Percentiles rank a stretch among this genome's conserved stretches.
Conservation (phyloP, 768 basidiomycete genomes). For the Clavaria fumosa region DNA sequence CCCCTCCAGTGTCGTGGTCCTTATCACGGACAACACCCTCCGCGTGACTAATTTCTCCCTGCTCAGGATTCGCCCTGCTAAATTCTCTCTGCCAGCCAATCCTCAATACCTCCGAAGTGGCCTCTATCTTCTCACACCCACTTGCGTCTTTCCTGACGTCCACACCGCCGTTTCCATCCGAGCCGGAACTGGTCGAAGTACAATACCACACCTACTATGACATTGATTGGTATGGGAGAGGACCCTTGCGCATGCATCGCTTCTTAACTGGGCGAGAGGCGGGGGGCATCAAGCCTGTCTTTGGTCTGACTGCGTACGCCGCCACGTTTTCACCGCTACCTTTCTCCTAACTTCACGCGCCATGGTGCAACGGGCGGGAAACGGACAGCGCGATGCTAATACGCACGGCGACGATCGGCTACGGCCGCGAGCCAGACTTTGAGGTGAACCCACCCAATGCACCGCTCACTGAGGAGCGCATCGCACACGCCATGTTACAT, state of each 20-base stretch:
- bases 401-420: conserved; percentile 28
- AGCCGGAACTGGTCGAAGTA: conserved; percentile 37
- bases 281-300: conserved; percentile 78
- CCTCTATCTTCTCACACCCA: conserved; percentile 75
- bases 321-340: conserved; percentile 2
- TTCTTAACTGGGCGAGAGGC: conserved; percentile 82
- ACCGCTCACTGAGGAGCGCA: conserved; percentile 22
- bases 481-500: conserved; percentile 28
- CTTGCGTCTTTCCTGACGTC: conserved; percentile 55
- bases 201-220: conserved; percentile 57
- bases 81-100: conserved; percentile 43
- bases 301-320: conserved; percentile 74
- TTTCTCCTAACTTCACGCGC: not conserved
- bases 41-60: conserved; percentile 27
- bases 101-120: conserved; percentile 65
- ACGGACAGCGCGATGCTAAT: conserved; percentile 35
- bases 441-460: conserved; percentile 23
- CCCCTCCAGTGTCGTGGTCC: conserved; percentile 58
- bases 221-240: conserved; percentile 27
- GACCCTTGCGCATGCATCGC: conserved; percentile 44
- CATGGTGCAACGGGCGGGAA: too few relatives aligned
- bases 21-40: conserved; percentile 66
- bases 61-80: not conserved
- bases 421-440: conserved; percentile 29
- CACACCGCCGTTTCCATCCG: conserved; percentile 38